Conservation (phyloP, 2,329 filamentous ascomycete genomes). For the Trichoderma breve region DNA sequence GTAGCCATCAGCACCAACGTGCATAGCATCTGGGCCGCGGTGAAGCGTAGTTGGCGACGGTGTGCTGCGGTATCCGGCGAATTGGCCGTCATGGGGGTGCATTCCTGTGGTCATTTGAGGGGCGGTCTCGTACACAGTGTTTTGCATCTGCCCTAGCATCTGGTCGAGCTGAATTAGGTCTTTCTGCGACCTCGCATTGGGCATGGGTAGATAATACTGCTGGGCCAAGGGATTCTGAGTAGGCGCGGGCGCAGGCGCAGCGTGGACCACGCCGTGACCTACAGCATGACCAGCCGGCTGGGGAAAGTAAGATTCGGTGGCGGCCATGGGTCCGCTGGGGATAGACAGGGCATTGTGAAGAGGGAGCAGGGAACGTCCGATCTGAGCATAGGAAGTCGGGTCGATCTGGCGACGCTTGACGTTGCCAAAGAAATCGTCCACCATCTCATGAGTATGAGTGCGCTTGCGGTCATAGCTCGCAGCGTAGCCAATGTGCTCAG, state of each 20-base stretch:
- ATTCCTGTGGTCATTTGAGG: slow-evolving; percentile 78
- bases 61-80: slow-evolving; percentile 57
- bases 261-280: slow-evolving; percentile 41
- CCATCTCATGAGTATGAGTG: slow-evolving; percentile 76
- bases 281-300: slow-evolving; percentile 42
- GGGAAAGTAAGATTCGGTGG: slow-evolving; percentile 50
- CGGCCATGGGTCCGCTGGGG: slow-evolving; percentile 48
- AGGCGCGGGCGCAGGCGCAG: slow-evolving; percentile 47
- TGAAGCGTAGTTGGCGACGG: slow-evolving; percentile 50
- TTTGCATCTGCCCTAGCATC: slow-evolving; percentile 93
- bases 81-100: slow-evolving; percentile 67
- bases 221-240: slow-evolving; percentile 60
- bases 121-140: slow-evolving; percentile 91
- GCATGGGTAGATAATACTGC: slow-evolving; percentile 85
- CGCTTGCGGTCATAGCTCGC: slow-evolving; percentile 73
- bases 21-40: slow-evolving; percentile 35
- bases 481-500: slow-evolving; percentile 62
- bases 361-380: slow-evolving; percentile 83
- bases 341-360: slow-evolving; percentile 70
- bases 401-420: slow-evolving; percentile 91
- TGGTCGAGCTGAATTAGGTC: slow-evolving; percentile 93
- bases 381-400: slow-evolving; percentile 82
- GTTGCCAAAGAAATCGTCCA: slow-evolving; percentile 92
- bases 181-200: slow-evolving; percentile 86
- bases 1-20: slow-evolving; percentile 38